phyloP scores from a whole-genome alignment of 768 basidiomycete species.

The Termitomyces sp. region DNA sequence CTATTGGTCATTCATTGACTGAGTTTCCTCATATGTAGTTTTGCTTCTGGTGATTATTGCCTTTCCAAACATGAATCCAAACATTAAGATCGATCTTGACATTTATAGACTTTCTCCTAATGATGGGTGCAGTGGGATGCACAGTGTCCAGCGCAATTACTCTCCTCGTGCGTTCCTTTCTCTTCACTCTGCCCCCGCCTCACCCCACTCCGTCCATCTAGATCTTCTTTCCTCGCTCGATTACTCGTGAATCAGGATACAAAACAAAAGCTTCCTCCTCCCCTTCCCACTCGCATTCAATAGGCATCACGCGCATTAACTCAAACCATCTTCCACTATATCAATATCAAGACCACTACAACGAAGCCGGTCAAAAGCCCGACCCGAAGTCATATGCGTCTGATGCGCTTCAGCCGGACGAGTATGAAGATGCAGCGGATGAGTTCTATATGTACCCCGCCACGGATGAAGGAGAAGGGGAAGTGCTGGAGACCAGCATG shows the following conservation, averaged over 20 bases:
- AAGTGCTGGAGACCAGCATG: constrained; percentile 1
- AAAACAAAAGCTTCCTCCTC: constrained; percentile 34
- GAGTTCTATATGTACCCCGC: neutral
- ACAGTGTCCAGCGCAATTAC: constrained; percentile 80
- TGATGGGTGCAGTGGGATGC: constrained; percentile 69
- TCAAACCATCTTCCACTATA: neutral
- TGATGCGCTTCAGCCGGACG: neutral
- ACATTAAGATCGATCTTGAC: neutral
- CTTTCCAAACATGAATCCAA: neutral
- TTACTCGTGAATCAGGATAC: constrained; percentile 61
- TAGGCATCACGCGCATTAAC: neutral
- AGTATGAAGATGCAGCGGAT: neutral
- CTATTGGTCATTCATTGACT: neutral
- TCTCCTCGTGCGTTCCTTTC: constrained; percentile 51
- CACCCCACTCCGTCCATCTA: constrained; percentile 17
- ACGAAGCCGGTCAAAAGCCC: neutral
- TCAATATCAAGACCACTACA: neutral
- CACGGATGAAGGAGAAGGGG: neutral
- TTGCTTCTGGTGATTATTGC: constrained; percentile 49
- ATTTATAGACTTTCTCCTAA: constrained; percentile 57
- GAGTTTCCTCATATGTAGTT: constrained; percentile 28
- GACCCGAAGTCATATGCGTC: constrained; percentile 2
- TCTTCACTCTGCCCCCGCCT: constrained; percentile 5
- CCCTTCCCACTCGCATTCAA: constrained; percentile 20
- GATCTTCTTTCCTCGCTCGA: constrained; percentile 79